Percentiles rank a stretch among this genome's conserved stretches.
phyloP scores from a whole-genome alignment of 108 stramenopile genomes.

The Stephanodiscus minutulus region DNA sequence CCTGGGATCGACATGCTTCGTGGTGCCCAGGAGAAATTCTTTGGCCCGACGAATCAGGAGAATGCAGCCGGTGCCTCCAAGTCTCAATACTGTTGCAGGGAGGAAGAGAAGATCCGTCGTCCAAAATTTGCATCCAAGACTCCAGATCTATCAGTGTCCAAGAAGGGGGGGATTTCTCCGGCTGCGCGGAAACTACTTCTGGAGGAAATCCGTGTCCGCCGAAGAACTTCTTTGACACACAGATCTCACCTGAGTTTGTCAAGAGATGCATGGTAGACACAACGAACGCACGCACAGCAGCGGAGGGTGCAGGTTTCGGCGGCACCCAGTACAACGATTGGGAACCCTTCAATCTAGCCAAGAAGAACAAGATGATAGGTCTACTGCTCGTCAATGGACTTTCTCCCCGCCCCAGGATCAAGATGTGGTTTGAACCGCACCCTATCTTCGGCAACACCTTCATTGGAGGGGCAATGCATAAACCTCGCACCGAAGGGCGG shows the following conservation, averaged over 20 bases:
- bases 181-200: too few species aligned
- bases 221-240: slow-evolving; percentile 1
- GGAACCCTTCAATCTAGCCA: slow-evolving; percentile 7
- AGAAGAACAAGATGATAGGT: slow-evolving; percentile 9
- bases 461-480: background rate
- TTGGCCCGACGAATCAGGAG: too few species aligned
- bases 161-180: too few species aligned
- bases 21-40: too few species aligned
- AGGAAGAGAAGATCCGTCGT: background rate
- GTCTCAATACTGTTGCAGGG: background rate
- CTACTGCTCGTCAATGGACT: slow-evolving; percentile 12
- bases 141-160: too few species aligned
- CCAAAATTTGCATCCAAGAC: background rate
- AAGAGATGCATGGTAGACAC: background rate
- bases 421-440: slow-evolving; percentile 1
- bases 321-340: slow-evolving; percentile 1
- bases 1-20: too few species aligned
- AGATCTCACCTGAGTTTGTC: background rate
- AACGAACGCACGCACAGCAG: background rate
- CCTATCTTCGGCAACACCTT: slow-evolving; percentile 4
- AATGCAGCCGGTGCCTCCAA: slow-evolving; percentile 1
- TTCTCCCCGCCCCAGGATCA: slow-evolving; percentile 5
- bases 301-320: background rate
- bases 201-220: background rate
- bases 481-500: background rate